phyloP scores from a whole-genome alignment of 2,329 filamentous ascomycete species.

The Pyricularia grisea region DNA sequence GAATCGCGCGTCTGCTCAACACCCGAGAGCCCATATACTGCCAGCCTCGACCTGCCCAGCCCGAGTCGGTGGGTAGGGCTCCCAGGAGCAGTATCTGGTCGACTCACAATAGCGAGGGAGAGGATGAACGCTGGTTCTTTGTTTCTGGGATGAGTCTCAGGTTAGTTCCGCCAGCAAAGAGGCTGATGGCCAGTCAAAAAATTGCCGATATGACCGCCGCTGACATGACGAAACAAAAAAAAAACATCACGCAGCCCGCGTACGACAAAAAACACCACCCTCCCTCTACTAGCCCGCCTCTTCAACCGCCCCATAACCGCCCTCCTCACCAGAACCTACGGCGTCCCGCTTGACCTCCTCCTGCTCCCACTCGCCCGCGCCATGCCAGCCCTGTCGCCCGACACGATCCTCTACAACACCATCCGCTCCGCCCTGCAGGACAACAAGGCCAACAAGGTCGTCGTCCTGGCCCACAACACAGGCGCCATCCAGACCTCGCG shows the following conservation, averaged over 20 bases:
- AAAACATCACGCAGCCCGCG: slow-evolving; percentile 15
- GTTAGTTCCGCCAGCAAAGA: slow-evolving; percentile 11
- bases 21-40: slow-evolving; percentile 8
- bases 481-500: slow-evolving; percentile 25
- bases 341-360: slow-evolving; percentile 42
- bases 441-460: slow-evolving; percentile 21
- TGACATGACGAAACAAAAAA: not conserved
- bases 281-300: slow-evolving; percentile 24
- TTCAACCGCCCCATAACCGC: slow-evolving; percentile 34
- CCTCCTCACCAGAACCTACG: slow-evolving; percentile 39
- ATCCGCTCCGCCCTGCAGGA: slow-evolving; percentile 26
- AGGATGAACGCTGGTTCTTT: slow-evolving; percentile 25
- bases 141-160: slow-evolving; percentile 23
- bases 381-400: slow-evolving; percentile 39
- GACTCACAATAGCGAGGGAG: slow-evolving; percentile 15
- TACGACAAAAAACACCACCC: slow-evolving; percentile 18
- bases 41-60: not conserved
- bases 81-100: not conserved
- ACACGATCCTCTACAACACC: slow-evolving; percentile 23
- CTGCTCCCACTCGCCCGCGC: slow-evolving; percentile 10
- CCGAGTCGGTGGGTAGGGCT: not conserved
- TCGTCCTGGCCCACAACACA: slow-evolving; percentile 29
- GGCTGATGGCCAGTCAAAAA: not conserved
- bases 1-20: slow-evolving; percentile 20
- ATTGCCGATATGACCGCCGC: not conserved